A percentile compares a stretch with the other conserved stretches of the same genome.
Evolutionary conservation across 495 filamentous ascomycete species (phyloP).

Genomic region (Penicillium mononematosum): DNA sequence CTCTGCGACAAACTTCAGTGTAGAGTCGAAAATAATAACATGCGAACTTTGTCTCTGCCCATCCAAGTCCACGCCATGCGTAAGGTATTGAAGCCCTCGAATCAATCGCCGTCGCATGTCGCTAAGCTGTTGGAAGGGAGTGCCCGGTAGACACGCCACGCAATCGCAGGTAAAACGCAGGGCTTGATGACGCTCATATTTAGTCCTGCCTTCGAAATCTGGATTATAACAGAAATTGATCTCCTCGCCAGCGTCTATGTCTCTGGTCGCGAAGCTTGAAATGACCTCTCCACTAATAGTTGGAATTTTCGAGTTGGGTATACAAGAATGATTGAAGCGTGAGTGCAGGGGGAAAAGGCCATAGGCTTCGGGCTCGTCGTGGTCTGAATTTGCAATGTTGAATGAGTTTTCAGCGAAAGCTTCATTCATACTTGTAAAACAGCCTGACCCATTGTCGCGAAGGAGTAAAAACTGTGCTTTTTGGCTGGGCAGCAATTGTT

Average conservation of each 20-base stretch:
- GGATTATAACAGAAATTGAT: not conserved
- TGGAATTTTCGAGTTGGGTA: not conserved
- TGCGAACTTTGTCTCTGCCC: not conserved
- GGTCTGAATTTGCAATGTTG: constrained; percentile 2
- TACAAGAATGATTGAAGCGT: not conserved
- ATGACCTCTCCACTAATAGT: not conserved
- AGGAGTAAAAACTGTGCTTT: not conserved
- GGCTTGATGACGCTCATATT: not conserved
- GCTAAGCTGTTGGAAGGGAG: not conserved
- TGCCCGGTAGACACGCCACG: not conserved
- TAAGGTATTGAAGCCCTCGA: not conserved
- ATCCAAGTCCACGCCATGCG: not conserved
- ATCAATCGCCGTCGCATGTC: not conserved
- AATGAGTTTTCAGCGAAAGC: not conserved
- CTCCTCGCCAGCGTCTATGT: not conserved
- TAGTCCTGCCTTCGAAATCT: not conserved
- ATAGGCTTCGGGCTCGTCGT: not conserved
- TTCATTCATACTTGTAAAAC: not conserved
- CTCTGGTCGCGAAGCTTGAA: not conserved
- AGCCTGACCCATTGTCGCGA: not conserved
- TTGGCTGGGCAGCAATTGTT: not conserved
- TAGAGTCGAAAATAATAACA: not conserved
- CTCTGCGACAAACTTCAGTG: not conserved
- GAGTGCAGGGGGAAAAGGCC: not conserved
- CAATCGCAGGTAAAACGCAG: not conserved